Evolutionary conservation across 805 yeast species (phyloP).

Genomic region (Yamadazyma kitorensis): DNA sequence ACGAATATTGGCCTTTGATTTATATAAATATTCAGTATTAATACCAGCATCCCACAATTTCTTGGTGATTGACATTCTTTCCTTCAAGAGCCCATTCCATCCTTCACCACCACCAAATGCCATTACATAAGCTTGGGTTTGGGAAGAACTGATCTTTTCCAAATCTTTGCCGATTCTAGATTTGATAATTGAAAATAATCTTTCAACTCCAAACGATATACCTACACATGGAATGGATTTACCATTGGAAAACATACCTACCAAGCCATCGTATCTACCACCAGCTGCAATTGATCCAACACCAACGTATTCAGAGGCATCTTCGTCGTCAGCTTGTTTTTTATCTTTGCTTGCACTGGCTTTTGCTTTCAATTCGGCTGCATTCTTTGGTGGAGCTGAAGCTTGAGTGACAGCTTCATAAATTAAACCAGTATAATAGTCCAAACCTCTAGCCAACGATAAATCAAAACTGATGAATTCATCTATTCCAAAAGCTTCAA

Average conservation of each 20-base stretch:
- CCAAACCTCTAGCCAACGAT: constrained; percentile 95
- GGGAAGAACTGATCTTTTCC: constrained; percentile 70
- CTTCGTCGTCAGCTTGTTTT: constrained; percentile 43
- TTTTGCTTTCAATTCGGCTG: constrained; percentile 59
- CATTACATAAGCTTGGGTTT: constrained; percentile 94
- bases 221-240: constrained; percentile 97
- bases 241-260: constrained; percentile 93
- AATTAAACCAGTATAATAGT: constrained; percentile 94
- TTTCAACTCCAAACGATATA: constrained; percentile 93
- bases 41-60: constrained; percentile 84
- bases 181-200: constrained; percentile 86
- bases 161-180: constrained; percentile 60
- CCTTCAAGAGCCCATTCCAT: constrained; percentile 89
- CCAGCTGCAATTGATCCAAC: constrained; percentile 99
- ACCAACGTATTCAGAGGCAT: constrained; percentile 95
- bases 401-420: constrained; percentile 95
- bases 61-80: constrained; percentile 86
- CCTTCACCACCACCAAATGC: constrained; percentile 98
- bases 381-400: constrained; percentile 91
- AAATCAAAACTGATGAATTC: constrained; percentile 77
- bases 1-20: constrained; percentile 89
- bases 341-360: constrained; percentile 24
- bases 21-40: constrained; percentile 88
- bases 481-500: constrained; percentile 78
- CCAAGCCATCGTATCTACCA: constrained; percentile 95